Percentiles rank a stretch among this genome's conserved stretches.
phyloP scores from a whole-genome alignment of 257 asterid genomes.

The Linaria vulgaris region DNA sequence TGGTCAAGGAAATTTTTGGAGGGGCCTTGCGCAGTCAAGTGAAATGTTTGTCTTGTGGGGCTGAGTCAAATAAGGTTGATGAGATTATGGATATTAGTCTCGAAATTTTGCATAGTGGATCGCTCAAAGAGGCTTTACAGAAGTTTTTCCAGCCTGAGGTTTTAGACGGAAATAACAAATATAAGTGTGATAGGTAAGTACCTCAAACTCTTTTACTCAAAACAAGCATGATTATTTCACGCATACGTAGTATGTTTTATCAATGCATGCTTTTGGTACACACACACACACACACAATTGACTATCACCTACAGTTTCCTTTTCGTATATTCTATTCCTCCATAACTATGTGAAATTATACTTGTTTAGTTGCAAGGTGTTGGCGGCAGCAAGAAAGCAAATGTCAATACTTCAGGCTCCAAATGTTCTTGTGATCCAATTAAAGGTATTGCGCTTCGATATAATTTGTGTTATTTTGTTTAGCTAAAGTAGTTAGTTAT shows the following conservation, averaged over 20 bases:
- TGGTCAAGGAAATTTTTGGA: slow-evolving; percentile 92
- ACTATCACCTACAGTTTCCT: slow-evolving; percentile 7
- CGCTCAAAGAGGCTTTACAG: slow-evolving; percentile 81
- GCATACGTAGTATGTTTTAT: neutral
- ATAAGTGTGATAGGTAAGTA: slow-evolving; percentile 90
- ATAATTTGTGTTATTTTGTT: slow-evolving; percentile 15
- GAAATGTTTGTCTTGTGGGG: slow-evolving; percentile 93
- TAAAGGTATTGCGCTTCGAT: slow-evolving; percentile 57
- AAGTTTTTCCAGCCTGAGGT: slow-evolving; percentile 88
- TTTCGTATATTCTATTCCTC: slow-evolving; percentile 16
- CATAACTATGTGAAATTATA: slow-evolving; percentile 32
- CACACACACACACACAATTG: slow-evolving; percentile 20
- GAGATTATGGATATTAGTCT: slow-evolving; percentile 98
- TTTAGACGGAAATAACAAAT: slow-evolving; percentile 90
- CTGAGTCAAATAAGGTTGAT: slow-evolving; percentile 93
- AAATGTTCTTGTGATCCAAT: slow-evolving; percentile 91
- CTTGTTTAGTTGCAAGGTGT: slow-evolving; percentile 81
- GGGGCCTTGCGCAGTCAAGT: slow-evolving; percentile 94
- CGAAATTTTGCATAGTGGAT: slow-evolving; percentile 80
- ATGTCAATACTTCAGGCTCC: slow-evolving; percentile 94
- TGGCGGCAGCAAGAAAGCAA: slow-evolving; percentile 97
- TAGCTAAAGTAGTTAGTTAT: slow-evolving; percentile 10
- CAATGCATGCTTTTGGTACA: neutral
- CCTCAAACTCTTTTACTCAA: neutral
- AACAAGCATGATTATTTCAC: neutral